A percentile compares a stretch with the other conserved stretches of the same genome.
phyloP scores from a whole-genome alignment of 257 asterid genomes.

The Solanum rostratum region DNA sequence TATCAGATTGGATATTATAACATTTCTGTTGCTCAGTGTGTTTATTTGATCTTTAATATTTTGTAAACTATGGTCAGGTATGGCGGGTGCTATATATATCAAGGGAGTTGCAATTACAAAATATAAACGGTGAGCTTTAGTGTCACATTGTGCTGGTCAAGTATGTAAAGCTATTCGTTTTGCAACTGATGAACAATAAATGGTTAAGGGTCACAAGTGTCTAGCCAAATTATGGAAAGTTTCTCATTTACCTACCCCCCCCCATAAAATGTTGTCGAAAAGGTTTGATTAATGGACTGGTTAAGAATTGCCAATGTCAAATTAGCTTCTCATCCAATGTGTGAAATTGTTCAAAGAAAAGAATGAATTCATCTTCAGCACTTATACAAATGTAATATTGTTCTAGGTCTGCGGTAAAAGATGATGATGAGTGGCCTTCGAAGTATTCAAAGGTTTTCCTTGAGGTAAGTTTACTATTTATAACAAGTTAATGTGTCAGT shows the following conservation, averaged over 20 bases:
- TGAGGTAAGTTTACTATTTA: slow-evolving; percentile 42
- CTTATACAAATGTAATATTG: neutral
- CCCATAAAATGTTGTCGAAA: neutral
- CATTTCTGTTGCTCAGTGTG: neutral
- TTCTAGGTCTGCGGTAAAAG: slow-evolving; percentile 74
- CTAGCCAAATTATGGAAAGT: neutral
- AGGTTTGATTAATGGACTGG: neutral
- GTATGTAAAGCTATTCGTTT: neutral
- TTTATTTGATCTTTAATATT: neutral
- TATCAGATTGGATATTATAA: neutral
- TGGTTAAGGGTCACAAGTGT: neutral
- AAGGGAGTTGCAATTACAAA: slow-evolving; percentile 94
- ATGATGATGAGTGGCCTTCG: slow-evolving; percentile 98
- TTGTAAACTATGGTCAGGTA: slow-evolving; percentile 34
- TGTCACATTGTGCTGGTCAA: neutral
- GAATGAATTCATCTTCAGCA: neutral
- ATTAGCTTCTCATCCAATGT: neutral
- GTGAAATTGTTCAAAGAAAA: neutral
- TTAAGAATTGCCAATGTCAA: neutral
- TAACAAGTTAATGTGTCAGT: neutral
- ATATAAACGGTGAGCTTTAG: slow-evolving; percentile 58
- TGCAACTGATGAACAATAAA: neutral
- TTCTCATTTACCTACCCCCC: neutral
- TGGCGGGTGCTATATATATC: slow-evolving; percentile 97
- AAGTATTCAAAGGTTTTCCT: slow-evolving; percentile 85